These are phyloP conservation scores for Carex pumila DNA, from an alignment of 176 grass and related monocot species.

Conservation along the genomic window DNA sequence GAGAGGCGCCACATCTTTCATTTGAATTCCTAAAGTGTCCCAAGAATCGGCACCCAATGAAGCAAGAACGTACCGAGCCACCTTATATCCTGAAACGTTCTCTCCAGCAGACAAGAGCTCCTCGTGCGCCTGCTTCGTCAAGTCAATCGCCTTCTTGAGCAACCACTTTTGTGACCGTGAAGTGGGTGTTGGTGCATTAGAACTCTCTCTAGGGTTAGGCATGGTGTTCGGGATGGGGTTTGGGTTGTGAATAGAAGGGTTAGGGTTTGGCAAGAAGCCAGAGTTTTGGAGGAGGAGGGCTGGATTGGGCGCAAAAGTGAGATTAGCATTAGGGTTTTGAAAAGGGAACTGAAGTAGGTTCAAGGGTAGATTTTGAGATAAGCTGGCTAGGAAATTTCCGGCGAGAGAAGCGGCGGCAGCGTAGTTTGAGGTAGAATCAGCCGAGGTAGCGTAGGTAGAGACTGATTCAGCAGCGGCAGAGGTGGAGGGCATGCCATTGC, in stretches of 20 bases:
- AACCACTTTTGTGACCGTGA: constrained; percentile 2
- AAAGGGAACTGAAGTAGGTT: constrained; percentile 33
- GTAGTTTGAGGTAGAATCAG: constrained; percentile 26
- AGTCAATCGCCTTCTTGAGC: constrained; percentile 47
- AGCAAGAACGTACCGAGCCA: constrained; percentile 55
- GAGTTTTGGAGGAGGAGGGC: constrained; percentile 46
- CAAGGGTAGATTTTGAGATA: constrained; percentile 23
- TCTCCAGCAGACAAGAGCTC: constrained; percentile 50
- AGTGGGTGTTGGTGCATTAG: neutral
- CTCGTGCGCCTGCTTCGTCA: constrained; percentile 33
- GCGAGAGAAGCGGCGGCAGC: constrained; percentile 2
- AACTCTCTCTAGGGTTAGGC: neutral
- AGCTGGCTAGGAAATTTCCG: neutral
- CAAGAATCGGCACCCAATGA: constrained; percentile 57
- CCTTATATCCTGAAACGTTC: constrained; percentile 70
- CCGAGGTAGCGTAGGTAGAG: neutral
- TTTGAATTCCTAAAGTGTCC: constrained; percentile 54
- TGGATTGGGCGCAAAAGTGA: constrained; percentile 8
- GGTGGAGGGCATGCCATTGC: neutral
- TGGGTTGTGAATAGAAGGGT: neutral
- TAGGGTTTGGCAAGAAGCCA: constrained; percentile 29
- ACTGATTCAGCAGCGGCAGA: neutral
- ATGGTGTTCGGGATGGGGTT: neutral
- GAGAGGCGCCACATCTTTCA: constrained; percentile 55
- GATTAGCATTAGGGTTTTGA: constrained; percentile 29